Conservation (phyloP, 257 asterid genomes). For the Solanum pinnatisectum region DNA sequence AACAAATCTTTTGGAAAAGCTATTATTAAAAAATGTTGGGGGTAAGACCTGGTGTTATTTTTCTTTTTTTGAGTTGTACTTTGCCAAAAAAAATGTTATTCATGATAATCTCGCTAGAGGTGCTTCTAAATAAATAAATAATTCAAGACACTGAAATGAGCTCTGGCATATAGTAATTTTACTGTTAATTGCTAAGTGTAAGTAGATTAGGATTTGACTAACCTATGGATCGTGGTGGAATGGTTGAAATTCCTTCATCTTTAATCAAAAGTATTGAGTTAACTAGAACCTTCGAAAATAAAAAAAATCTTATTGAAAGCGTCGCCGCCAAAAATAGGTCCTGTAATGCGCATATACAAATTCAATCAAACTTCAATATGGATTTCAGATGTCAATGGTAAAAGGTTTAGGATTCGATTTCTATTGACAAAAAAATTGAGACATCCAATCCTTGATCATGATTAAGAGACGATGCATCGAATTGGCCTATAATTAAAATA, state of each 20-base stretch:
- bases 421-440: not conserved
- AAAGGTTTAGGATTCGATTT: not conserved
- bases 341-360: not conserved
- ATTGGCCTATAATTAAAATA: not conserved
- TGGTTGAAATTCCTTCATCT: not conserved
- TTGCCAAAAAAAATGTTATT: not conserved
- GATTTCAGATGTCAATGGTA: not conserved
- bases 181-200: not conserved
- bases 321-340: rapidly evolving
- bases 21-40: not conserved
- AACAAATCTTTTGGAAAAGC: not conserved
- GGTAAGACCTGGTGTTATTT: not conserved
- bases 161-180: not conserved
- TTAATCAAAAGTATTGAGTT: not conserved
- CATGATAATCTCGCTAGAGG: not conserved
- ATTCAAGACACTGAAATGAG: not conserved
- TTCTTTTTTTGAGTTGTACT: not conserved
- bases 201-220: not conserved
- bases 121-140: not conserved
- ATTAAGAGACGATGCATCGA: not conserved
- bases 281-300: not conserved
- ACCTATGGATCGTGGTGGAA: rapidly evolving
- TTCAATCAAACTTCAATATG: not conserved
- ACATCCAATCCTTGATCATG: not conserved
- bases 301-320: not conserved